Conservation (phyloP, 257 asterid species). For the Fraxinus pennsylvanica region DNA sequence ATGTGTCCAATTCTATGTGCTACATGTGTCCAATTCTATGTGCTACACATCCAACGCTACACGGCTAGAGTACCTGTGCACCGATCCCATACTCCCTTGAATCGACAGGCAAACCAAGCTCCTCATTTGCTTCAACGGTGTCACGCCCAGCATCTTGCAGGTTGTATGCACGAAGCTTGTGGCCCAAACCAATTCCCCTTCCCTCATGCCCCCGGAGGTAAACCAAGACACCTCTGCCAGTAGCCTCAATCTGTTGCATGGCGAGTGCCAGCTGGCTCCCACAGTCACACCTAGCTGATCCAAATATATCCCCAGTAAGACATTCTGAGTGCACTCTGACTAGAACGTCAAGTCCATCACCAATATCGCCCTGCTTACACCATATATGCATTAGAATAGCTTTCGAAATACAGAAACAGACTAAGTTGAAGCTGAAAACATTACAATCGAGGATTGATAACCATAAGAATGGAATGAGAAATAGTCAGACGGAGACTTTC, state of each 20-base stretch:
- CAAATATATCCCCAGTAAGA: slow-evolving; percentile 95
- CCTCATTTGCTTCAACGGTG: slow-evolving; percentile 96
- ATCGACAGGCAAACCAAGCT: slow-evolving; percentile 91
- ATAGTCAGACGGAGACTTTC: neutral
- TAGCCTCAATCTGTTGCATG: slow-evolving; percentile 93
- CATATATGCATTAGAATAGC: slow-evolving; percentile 3
- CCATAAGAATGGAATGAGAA: neutral
- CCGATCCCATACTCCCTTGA: slow-evolving; percentile 97
- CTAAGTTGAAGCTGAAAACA: neutral
- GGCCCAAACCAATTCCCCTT: slow-evolving; percentile 94
- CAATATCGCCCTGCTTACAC: slow-evolving; percentile 78
- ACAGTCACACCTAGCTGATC: slow-evolving; percentile 97
- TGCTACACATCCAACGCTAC: neutral
- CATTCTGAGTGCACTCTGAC: slow-evolving; percentile 97
- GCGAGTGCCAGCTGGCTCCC: slow-evolving; percentile 87
- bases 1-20: neutral
- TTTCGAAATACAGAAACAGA: neutral
- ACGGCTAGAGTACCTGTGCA: slow-evolving; percentile 73
- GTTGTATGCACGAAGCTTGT: slow-evolving; percentile 91
- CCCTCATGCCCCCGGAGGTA: slow-evolving; percentile 98
- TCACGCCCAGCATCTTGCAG: slow-evolving; percentile 94
- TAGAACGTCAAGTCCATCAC: slow-evolving; percentile 82
- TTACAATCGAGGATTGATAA: neutral
- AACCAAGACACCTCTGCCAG: slow-evolving; percentile 83
- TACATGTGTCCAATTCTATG: too few relatives aligned